These are phyloP conservation scores for Rutstroemia sp. DNA, from an alignment of 2,329 filamentous ascomycete genomes.

Conservation along the genomic window DNA sequence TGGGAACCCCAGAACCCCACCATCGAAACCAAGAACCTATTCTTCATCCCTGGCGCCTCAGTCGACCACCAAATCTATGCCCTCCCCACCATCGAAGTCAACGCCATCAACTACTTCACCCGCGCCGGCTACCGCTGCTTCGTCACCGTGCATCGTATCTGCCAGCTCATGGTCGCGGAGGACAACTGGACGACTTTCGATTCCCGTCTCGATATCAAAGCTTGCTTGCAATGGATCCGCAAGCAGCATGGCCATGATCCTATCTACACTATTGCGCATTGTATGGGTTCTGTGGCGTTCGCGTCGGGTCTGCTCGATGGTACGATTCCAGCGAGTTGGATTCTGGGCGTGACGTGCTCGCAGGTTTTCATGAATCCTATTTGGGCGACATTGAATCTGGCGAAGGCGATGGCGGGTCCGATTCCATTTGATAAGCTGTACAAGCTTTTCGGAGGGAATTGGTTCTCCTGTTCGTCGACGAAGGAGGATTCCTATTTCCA, in stretches of 20 bases:
- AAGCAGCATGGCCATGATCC: conserved; percentile 29
- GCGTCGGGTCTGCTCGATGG: conserved; percentile 53
- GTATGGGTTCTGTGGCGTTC: conserved; percentile 55
- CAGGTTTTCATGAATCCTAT: conserved; percentile 59
- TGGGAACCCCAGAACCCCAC: conserved; percentile 42
- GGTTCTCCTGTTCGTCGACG: conserved; percentile 46
- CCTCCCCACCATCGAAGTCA: conserved; percentile 54
- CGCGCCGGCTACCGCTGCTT: conserved; percentile 54
- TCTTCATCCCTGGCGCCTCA: conserved; percentile 55
- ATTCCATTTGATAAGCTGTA: conserved; percentile 45
- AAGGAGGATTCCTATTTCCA: conserved; percentile 42
- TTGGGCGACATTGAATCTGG: conserved; percentile 48
- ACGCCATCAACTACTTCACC: conserved; percentile 56
- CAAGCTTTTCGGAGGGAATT: conserved; percentile 39
- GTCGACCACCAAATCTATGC: conserved; percentile 58
- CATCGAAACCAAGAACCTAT: conserved; percentile 40
- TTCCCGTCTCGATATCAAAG: conserved; percentile 50
- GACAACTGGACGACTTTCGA: conserved; percentile 53
- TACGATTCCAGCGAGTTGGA: conserved; percentile 48
- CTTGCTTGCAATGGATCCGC: conserved; percentile 47
- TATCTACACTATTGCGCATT: conserved; percentile 54
- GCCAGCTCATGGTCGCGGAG: conserved; percentile 42
- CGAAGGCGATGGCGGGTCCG: conserved; percentile 44
- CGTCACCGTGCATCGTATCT: conserved; percentile 50
- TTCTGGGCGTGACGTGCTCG: conserved; percentile 49